Base-by-base conservation (phyloP, 225 moss, liverwort and hornwort genomes). In the Asterella californica region DNA sequence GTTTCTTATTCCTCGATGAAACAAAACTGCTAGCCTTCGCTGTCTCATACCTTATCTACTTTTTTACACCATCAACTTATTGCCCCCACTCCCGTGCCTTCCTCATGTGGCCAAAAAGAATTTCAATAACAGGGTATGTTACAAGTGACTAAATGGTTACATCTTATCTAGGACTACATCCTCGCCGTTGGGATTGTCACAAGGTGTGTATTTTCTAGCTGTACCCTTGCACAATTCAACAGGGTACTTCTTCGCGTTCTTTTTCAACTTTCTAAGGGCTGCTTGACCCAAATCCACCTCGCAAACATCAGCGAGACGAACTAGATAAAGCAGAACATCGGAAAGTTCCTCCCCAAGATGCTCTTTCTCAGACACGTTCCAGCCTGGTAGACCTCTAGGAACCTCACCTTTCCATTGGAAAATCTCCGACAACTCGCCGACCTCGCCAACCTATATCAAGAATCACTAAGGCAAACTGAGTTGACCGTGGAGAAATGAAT, bases 341-440 rank as follows among this genome's bases (percentile, higher is more conserved):
- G 97, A 92, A 2, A 97, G 88, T 87, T 97, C 97, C 61, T 97
- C 97, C 68, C 97, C 97, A 59, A 97, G 80, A 53, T 97, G 97
- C 89, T 97, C 97, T 83, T 94, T 97, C 78, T 94, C 94, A 11
- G 87, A 83, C 77, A 85, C 90, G 75, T 89, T 93, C 97, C 97
- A 97, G 88, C 94, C 94, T 4, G 88, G 92, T 15, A 97, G 79
- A 29, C 97, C 97, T 49, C 89, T 85, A n/a, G 97, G 93, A 10
- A 97, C 97, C 83, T 97, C 97, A 19, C 97, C 97, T 81, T 94
- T 97, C 97, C 97, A 97, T 83, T 97, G 97, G 54, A 97, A 97
- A 24, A 97, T 92, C 81, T 97, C 97, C 0, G 97, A 97, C 52
- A 97, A 85, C 89, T 97, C 97, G 45, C 97, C 97, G 62, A 97